These are phyloP conservation scores for Penicillium glabrum DNA, from an alignment of 2,329 filamentous ascomycete genomes.

Conservation along the genomic window DNA sequence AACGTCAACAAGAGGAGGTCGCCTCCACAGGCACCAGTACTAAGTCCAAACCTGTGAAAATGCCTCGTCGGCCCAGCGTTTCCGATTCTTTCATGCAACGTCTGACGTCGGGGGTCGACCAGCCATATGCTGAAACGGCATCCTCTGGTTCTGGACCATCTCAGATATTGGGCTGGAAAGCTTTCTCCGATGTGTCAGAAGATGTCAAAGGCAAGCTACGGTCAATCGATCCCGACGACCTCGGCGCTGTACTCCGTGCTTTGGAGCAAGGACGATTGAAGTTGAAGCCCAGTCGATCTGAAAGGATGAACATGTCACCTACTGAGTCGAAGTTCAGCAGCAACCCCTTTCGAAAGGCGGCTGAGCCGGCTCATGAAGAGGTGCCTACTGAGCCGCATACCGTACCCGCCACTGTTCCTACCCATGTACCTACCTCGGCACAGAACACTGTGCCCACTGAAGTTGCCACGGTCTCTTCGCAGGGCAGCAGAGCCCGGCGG, in stretches of 20 bases:
- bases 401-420: constrained; percentile 16
- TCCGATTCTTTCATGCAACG: constrained; percentile 32
- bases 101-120: constrained; percentile 28
- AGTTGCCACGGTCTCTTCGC: constrained; percentile 11
- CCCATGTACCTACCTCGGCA: neutral
- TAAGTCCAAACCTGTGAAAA: constrained; percentile 37
- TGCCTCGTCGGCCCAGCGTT: constrained; percentile 32
- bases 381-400: constrained; percentile 14
- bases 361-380: constrained; percentile 18
- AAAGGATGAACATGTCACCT: constrained; percentile 33
- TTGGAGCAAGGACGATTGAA: constrained; percentile 37
- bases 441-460: constrained; percentile 25
- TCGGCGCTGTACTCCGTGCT: constrained; percentile 34
- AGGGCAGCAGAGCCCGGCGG: neutral
- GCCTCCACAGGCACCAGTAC: constrained; percentile 30
- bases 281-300: constrained; percentile 34
- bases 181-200: constrained; percentile 37
- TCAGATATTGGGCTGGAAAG: constrained; percentile 26
- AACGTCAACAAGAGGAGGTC: constrained; percentile 38
- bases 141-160: constrained; percentile 15
- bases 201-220: constrained; percentile 39
- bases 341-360: constrained; percentile 15
- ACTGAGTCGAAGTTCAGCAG: constrained; percentile 31
- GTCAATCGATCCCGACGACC: constrained; percentile 37
- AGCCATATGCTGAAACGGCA: constrained; percentile 29